phyloP scores from a whole-genome alignment of 2,329 filamentous ascomycete genomes.

The Juglanconis oblonga region DNA sequence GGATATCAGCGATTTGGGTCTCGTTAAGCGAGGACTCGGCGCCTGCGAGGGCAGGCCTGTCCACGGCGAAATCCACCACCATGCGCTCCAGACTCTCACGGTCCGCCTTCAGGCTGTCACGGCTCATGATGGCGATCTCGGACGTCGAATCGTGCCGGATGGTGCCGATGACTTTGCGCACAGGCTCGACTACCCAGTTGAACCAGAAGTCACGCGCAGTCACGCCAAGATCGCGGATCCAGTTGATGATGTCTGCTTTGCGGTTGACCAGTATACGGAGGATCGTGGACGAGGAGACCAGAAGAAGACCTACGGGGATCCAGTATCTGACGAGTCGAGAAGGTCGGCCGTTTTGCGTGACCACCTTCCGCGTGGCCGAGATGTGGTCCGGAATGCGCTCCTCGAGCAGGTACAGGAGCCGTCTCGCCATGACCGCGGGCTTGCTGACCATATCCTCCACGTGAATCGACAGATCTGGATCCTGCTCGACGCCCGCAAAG shows the following conservation, averaged over 20 bases:
- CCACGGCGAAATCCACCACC: constrained; percentile 92
- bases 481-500: constrained; percentile 60
- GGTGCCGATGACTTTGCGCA: constrained; percentile 78
- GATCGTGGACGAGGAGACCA: constrained; percentile 85
- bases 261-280: constrained; percentile 73
- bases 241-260: constrained; percentile 72
- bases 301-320: constrained; percentile 68
- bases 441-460: constrained; percentile 45
- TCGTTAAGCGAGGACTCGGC: constrained; percentile 54
- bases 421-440: constrained; percentile 61
- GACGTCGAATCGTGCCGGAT: constrained; percentile 91
- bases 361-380: constrained; percentile 50
- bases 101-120: constrained; percentile 85
- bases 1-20: constrained; percentile 69
- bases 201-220: constrained; percentile 88
- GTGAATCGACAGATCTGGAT: constrained; percentile 55
- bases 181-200: constrained; percentile 92
- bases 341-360: constrained; percentile 70
- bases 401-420: constrained; percentile 68
- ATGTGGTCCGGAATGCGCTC: constrained; percentile 67
- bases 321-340: constrained; percentile 78
- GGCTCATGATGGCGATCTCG: constrained; percentile 96
- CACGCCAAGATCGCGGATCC: constrained; percentile 74
- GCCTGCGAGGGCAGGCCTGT: constrained; percentile 66
- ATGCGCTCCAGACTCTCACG: constrained; percentile 91